Conservation (phyloP, 2,329 filamentous ascomycete genomes). For the Penicillium oxalicum region DNA sequence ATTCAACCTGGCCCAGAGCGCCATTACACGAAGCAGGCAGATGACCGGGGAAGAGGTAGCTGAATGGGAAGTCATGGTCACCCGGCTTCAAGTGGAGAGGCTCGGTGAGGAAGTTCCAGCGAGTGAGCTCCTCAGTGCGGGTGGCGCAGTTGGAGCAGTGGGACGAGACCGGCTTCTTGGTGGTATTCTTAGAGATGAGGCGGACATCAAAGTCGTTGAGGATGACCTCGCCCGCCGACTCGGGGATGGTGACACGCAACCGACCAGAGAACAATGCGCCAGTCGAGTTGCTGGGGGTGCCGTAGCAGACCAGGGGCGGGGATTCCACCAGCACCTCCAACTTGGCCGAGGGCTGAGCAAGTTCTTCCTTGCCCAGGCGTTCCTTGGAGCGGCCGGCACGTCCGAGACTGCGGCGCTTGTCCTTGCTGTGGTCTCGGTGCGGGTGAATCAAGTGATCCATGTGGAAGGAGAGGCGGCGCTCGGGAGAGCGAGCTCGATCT, state of each 20-base stretch:
- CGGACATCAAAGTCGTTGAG: constrained; percentile 68
- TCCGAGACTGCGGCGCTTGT: constrained; percentile 37
- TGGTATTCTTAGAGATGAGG: constrained; percentile 63
- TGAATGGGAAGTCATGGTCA: constrained; percentile 79
- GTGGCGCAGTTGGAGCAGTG: constrained; percentile 73
- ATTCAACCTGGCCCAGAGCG: constrained; percentile 65
- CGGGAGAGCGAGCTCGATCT: constrained; percentile 32
- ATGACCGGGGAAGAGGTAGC: constrained; percentile 74
- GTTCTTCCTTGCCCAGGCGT: constrained; percentile 24
- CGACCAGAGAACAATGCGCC: constrained; percentile 83
- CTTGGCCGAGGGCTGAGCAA: constrained; percentile 42
- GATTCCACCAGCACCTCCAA: constrained; percentile 69
- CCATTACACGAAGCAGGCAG: constrained; percentile 79
- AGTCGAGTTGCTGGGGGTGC: constrained; percentile 65
- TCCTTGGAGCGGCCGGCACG: constrained; percentile 35
- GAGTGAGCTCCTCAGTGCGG: constrained; percentile 66
- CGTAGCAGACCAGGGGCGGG: constrained; percentile 79
- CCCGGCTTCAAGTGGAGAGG: constrained; percentile 44
- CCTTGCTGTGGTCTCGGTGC: constrained; percentile 36
- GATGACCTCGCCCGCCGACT: constrained; percentile 53
- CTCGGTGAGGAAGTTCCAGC: constrained; percentile 68
- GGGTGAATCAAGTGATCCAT: constrained; percentile 43
- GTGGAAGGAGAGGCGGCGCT: constrained; percentile 38
- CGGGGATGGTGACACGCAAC: constrained; percentile 65
- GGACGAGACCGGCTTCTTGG: constrained; percentile 73